phyloP scores from a whole-genome alignment of 2,329 filamentous ascomycete species.

The Penicillium sp. region DNA sequence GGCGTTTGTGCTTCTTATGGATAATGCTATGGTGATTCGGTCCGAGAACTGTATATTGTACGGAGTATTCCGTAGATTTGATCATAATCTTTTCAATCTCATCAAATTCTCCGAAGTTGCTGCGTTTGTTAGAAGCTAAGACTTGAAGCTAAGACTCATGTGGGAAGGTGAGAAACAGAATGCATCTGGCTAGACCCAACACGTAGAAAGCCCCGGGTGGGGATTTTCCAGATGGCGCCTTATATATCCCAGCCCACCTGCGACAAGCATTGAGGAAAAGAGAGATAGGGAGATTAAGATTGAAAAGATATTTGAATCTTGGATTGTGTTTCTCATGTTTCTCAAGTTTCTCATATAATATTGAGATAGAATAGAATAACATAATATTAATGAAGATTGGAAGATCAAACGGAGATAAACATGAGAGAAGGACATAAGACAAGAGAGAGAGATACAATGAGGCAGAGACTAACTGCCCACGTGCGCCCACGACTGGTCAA shows the following conservation, averaged over 20 bases:
- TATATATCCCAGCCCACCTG: background rate
- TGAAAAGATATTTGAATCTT: background rate
- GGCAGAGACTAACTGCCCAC: background rate
- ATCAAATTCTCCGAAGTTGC: background rate
- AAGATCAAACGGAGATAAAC: background rate
- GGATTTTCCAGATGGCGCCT: background rate
- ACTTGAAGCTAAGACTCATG: too few species aligned
- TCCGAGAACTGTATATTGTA: background rate
- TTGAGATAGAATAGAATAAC: too few species aligned
- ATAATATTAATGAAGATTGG: too few species aligned
- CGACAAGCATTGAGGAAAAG: background rate
- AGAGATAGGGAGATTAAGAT: background rate
- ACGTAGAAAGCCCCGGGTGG: background rate
- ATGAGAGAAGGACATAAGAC: too few species aligned
- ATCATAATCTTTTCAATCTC: background rate
- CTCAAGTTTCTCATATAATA: too few species aligned
- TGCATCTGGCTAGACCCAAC: background rate
- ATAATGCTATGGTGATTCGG: conserved; percentile 1
- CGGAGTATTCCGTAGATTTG: background rate
- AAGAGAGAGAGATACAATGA: background rate
- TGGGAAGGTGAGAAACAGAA: background rate
- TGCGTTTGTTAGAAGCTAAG: background rate
- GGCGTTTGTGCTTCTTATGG: conserved; percentile 7
- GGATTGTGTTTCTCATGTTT: too few species aligned
- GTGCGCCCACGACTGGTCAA: conserved; percentile 5